Evolutionary conservation across 2,329 filamentous ascomycete genomes (phyloP).

Genomic region (Colletotrichum sp.): DNA sequence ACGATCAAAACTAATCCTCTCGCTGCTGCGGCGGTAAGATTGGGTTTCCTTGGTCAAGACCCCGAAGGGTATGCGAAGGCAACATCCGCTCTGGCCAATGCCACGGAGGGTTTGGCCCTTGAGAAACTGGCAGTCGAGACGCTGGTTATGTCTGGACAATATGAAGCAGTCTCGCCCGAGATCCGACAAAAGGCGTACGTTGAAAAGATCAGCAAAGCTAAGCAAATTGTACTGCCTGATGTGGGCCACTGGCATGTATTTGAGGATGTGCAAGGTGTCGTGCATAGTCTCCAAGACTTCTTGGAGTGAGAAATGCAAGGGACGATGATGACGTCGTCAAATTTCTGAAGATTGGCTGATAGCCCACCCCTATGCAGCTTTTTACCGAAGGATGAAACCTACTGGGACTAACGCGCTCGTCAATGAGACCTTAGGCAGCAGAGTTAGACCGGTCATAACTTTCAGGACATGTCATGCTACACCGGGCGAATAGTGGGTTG

Average conservation of each 20-base stretch:
- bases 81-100: conserved; percentile 50
- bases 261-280: conserved; percentile 45
- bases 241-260: conserved; percentile 58
- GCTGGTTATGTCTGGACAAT: conserved; percentile 47
- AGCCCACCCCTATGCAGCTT: not conserved
- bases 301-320: not conserved
- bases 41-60: conserved; percentile 52
- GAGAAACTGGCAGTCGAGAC: conserved; percentile 34
- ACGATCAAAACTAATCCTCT: conserved; percentile 43
- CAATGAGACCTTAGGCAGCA: not conserved
- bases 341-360: not conserved
- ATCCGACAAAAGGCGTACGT: conserved; percentile 22
- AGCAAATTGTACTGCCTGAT: conserved; percentile 38
- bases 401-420: not conserved
- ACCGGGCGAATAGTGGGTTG: not conserved
- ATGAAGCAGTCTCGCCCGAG: conserved; percentile 43
- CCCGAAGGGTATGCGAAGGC: conserved; percentile 62
- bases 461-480: not conserved
- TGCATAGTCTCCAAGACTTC: conserved; percentile 28
- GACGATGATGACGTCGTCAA: not conserved
- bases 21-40: conserved; percentile 43
- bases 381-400: not conserved
- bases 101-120: conserved; percentile 35
- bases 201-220: conserved; percentile 28
- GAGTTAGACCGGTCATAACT: not conserved